phyloP scores from a whole-genome alignment of 1,284 basidiomycete species.

The Puccinia horiana region DNA sequence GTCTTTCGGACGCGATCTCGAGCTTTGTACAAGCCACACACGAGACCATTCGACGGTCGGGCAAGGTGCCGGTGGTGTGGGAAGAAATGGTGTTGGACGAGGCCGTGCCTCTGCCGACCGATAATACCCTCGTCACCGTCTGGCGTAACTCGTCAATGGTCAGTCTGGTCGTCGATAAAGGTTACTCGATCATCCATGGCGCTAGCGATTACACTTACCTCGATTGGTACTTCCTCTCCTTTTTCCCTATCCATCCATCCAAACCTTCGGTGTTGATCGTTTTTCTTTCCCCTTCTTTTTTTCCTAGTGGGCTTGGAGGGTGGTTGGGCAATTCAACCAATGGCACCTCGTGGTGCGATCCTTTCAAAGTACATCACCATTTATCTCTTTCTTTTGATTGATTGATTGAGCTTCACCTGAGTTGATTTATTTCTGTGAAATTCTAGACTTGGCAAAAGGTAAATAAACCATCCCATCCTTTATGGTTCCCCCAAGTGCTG shows the following conservation, averaged over 20 bases:
- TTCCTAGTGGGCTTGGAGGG: slow-evolving; percentile 70
- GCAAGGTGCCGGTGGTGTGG: slow-evolving; percentile 71
- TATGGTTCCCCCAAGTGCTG: no score
- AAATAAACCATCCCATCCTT: slow-evolving; percentile 23
- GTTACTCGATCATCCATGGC: slow-evolving; percentile 69
- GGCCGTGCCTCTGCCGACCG: slow-evolving; percentile 66
- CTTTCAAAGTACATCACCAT: slow-evolving; percentile 64
- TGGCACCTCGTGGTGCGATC: slow-evolving; percentile 69
- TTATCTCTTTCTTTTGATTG: background rate
- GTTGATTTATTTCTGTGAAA: background rate
- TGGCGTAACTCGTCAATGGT: slow-evolving; percentile 73
- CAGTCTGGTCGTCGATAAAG: slow-evolving; percentile 65
- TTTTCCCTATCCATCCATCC: slow-evolving; percentile 62
- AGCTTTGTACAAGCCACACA: slow-evolving; percentile 67
- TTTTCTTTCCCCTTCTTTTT: background rate
- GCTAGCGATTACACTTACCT: slow-evolving; percentile 52
- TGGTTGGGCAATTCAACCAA: slow-evolving; percentile 70
- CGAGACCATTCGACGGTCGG: slow-evolving; percentile 60
- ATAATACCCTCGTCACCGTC: slow-evolving; percentile 69
- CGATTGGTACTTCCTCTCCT: background rate
- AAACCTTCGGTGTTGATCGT: background rate
- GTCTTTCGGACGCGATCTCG: slow-evolving; percentile 68
- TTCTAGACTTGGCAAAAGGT: slow-evolving; percentile 68
- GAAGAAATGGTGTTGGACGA: slow-evolving; percentile 73
- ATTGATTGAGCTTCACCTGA: background rate